Conservation (phyloP, 1,139 yeast species). For the Yamadazyma siamensis region DNA sequence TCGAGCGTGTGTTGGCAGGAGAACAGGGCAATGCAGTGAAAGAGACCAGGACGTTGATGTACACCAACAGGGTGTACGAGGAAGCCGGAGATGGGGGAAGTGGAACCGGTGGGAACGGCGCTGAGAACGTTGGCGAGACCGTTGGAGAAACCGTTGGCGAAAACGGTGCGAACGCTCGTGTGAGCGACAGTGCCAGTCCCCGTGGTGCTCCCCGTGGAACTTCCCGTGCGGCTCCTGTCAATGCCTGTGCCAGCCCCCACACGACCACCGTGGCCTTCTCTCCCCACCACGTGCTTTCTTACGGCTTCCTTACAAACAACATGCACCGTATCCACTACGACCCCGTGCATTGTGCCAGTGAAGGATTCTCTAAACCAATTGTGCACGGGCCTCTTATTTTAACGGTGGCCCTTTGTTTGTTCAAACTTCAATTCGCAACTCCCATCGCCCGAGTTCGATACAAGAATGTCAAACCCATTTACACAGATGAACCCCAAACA, state of each 20-base stretch:
- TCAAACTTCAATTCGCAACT: slow-evolving; percentile 18
- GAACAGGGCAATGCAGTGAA: slow-evolving; percentile 4
- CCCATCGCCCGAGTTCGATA: slow-evolving; percentile 35
- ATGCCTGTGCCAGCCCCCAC: neutral
- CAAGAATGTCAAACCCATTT: slow-evolving; percentile 45
- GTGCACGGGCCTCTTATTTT: slow-evolving; percentile 84
- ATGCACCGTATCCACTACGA: slow-evolving; percentile 83
- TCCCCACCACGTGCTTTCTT: slow-evolving; percentile 29
- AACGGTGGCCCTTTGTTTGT: slow-evolving; percentile 55
- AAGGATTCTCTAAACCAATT: slow-evolving; percentile 58
- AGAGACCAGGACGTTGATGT: slow-evolving; percentile 35
- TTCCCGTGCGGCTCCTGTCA: neutral
- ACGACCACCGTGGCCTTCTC: slow-evolving; percentile 1
- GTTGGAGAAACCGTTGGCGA: neutral
- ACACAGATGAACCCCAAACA: neutral
- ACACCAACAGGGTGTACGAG: slow-evolving; percentile 26
- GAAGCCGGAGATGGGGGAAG: neutral
- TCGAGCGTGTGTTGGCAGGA: slow-evolving; percentile 26
- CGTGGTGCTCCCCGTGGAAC: too few species aligned
- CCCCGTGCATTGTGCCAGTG: slow-evolving; percentile 49
- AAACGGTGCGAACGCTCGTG: too few species aligned
- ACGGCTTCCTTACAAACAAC: slow-evolving; percentile 74
- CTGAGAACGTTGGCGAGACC: too few species aligned
- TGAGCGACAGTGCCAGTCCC: too few species aligned
- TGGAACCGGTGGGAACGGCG: neutral